Conservation (phyloP, 2,329 filamentous ascomycete genomes). For the Leptoxyphium fumago region DNA sequence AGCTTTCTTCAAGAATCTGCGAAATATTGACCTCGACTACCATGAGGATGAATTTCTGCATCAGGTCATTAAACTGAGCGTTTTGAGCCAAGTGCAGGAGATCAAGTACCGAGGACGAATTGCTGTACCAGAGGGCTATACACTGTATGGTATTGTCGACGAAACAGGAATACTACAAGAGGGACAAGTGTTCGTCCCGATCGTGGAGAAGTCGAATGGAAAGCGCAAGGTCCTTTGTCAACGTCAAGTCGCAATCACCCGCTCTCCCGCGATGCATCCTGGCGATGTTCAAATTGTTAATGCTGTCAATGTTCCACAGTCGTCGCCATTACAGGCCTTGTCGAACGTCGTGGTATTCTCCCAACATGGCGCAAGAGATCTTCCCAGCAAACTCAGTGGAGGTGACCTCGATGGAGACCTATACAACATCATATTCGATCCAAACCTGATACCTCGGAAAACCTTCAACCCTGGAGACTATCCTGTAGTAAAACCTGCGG, state of each 20-base stretch:
- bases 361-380: constrained; percentile 51
- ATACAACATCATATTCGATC: constrained; percentile 67
- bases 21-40: constrained; percentile 48
- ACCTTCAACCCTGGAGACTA: constrained; percentile 55
- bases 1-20: constrained; percentile 45
- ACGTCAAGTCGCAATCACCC: constrained; percentile 48
- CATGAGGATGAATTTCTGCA: constrained; percentile 54
- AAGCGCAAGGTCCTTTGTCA: constrained; percentile 17
- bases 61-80: constrained; percentile 52
- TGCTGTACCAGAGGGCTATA: constrained; percentile 53
- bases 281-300: constrained; percentile 59
- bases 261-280: constrained; percentile 69
- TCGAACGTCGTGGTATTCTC: constrained; percentile 70
- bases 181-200: constrained; percentile 53
- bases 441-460: constrained; percentile 28
- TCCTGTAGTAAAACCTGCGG: constrained; percentile 38
- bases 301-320: constrained; percentile 43
- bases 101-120: constrained; percentile 71
- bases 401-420: constrained; percentile 76
- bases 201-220: constrained; percentile 24
- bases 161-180: constrained; percentile 56
- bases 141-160: constrained; percentile 71
- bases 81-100: constrained; percentile 55
- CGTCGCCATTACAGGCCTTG: constrained; percentile 47
- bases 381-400: constrained; percentile 65